These are phyloP conservation scores for Glonium stellatum DNA, from an alignment of 495 filamentous ascomycete species.

Conservation along the genomic window DNA sequence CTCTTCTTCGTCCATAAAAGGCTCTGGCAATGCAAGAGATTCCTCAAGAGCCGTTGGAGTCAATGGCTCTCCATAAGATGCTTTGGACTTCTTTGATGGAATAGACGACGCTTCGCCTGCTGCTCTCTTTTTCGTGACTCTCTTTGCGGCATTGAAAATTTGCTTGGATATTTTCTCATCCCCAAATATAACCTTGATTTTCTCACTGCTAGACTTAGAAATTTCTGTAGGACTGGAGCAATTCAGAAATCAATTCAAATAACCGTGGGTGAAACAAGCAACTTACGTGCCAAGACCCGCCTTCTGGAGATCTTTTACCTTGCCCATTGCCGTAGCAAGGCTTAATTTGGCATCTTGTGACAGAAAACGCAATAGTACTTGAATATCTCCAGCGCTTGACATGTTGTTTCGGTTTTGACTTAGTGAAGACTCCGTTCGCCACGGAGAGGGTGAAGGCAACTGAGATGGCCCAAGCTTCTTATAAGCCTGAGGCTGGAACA, in stretches of 20 bases:
- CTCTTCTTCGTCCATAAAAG: constrained; percentile 49
- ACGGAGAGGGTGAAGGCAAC: background rate
- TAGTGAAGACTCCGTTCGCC: background rate
- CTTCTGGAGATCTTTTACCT: constrained; percentile 59
- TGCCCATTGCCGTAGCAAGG: constrained; percentile 61
- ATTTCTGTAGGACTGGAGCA: constrained; percentile 46
- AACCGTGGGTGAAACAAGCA: background rate
- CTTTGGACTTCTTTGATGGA: constrained; percentile 37
- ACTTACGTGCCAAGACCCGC: constrained; percentile 44
- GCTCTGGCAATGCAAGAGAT: constrained; percentile 55
- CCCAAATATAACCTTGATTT: constrained; percentile 52
- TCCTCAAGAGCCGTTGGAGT: constrained; percentile 59
- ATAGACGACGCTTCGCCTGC: constrained; percentile 15
- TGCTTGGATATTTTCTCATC: constrained; percentile 68
- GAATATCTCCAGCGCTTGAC: constrained; percentile 46
- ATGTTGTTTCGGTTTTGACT: constrained; percentile 18
- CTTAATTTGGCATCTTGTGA: constrained; percentile 66
- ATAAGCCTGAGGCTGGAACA: background rate
- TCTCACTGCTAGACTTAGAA: constrained; percentile 49
- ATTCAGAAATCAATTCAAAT: constrained; percentile 9
- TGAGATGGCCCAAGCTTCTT: background rate
- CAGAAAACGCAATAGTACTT: constrained; percentile 68
- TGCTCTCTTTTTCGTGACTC: constrained; percentile 55
- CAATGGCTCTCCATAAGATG: constrained; percentile 38
- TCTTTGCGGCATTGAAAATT: constrained; percentile 52